Evolutionary conservation across 2,329 filamentous ascomycete species (phyloP).

Genomic region (Trichoderma aggressivum): DNA sequence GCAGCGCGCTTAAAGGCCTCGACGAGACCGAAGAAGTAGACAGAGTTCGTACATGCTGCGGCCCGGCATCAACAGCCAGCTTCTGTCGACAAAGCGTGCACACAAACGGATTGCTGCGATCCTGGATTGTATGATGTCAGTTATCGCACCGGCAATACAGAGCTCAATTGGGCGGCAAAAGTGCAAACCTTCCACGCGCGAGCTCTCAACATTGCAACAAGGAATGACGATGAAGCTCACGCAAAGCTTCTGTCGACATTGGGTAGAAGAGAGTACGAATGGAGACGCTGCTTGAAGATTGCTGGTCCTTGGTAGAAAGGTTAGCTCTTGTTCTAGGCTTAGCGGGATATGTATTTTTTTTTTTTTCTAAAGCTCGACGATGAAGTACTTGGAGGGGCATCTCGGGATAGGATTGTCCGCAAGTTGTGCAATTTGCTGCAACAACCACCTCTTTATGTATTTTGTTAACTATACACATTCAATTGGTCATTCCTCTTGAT

Average conservation of each 20-base stretch:
- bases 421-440: neutral
- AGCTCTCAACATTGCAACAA: conserved; percentile 42
- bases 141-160: neutral
- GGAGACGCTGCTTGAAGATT: neutral
- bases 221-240: neutral
- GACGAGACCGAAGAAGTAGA: neutral
- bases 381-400: neutral
- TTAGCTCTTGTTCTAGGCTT: neutral
- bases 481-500: neutral
- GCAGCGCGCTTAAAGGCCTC: neutral
- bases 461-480: neutral
- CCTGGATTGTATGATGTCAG: conserved; percentile 26
- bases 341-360: neutral
- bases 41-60: neutral
- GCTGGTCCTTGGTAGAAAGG: neutral
- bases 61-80: conserved; percentile 24
- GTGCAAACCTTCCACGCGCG: conserved; percentile 38
- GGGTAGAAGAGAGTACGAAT: neutral
- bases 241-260: conserved; percentile 12
- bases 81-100: conserved; percentile 40
- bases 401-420: conserved; percentile 2
- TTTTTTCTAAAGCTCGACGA: neutral
- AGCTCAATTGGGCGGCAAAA: conserved; percentile 2
- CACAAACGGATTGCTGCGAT: conserved; percentile 38
- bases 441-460: neutral